phyloP scores from a whole-genome alignment of 2,329 filamentous ascomycete species.

The Fusarium sororula region DNA sequence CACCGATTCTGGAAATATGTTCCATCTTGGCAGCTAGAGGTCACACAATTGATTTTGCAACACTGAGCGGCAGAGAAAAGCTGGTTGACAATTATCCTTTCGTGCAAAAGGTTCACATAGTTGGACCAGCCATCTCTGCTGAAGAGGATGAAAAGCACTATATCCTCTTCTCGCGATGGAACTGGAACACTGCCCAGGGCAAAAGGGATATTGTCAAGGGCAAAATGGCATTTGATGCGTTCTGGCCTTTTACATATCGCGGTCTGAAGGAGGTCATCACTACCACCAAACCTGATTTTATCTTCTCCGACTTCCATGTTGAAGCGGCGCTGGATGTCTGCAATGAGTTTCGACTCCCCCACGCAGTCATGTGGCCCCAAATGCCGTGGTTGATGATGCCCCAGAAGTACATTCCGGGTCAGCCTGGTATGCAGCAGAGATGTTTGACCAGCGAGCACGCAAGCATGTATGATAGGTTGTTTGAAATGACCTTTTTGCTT shows the following conservation, averaged over 20 bases:
- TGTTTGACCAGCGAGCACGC: slow-evolving; percentile 1
- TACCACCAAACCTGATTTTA: not conserved
- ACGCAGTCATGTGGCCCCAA: slow-evolving; percentile 4
- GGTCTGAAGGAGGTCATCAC: not conserved
- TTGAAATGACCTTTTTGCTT: not conserved
- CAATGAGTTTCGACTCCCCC: not conserved
- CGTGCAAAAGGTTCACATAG: not conserved
- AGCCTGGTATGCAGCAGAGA: not conserved
- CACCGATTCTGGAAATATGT: not conserved
- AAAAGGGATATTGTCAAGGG: not conserved
- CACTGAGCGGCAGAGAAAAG: not conserved
- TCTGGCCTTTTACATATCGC: not conserved
- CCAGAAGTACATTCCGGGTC: slow-evolving; percentile 1
- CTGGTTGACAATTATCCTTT: not conserved
- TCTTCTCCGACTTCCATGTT: slow-evolving; percentile 7
- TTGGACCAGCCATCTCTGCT: not conserved
- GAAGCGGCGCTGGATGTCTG: not conserved
- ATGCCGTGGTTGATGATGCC: slow-evolving; percentile 13
- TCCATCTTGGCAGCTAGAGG: not conserved
- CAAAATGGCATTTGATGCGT: not conserved
- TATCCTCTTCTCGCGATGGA: not conserved
- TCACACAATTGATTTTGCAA: slow-evolving; percentile 7
- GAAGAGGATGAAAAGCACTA: not conserved
- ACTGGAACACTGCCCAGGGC: not conserved
- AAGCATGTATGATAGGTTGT: not conserved